Percentiles rank a stretch among this genome's conserved stretches.
Conservation (phyloP, 208 protist species). For the Leishmania mexicana region DNA sequence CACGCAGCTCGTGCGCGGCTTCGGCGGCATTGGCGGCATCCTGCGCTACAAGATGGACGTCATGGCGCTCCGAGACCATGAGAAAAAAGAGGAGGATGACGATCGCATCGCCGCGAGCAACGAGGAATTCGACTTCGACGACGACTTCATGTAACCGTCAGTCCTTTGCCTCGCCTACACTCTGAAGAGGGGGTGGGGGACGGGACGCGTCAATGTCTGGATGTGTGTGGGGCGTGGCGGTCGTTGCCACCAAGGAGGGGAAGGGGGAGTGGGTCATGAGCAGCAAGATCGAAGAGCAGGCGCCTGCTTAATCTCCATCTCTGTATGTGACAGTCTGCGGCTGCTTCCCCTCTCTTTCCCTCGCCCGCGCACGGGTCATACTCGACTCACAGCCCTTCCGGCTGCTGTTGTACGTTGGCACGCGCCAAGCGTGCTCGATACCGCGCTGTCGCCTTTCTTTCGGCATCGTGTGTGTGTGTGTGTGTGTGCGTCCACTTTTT, state of each 20-base stretch:
- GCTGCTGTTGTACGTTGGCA: background rate
- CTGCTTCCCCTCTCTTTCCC: too few relatives aligned
- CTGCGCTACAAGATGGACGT: slow-evolving; percentile 93
- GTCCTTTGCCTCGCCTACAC: background rate
- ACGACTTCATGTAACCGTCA: slow-evolving; percentile 87
- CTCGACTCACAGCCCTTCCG: background rate
- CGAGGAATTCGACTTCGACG: slow-evolving; percentile 92
- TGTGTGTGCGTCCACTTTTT: background rate
- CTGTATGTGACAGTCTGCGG: background rate
- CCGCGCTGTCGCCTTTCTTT: background rate
- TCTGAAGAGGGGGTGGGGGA: background rate
- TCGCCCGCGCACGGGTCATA: background rate
- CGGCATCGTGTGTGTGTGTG: background rate
- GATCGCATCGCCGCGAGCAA: slow-evolving; percentile 61
- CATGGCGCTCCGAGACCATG: slow-evolving; percentile 86
- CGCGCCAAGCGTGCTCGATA: background rate
- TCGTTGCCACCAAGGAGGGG: background rate
- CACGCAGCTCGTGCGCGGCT: slow-evolving; percentile 98
- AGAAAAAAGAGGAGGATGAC: slow-evolving; percentile 78
- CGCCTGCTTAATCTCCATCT: background rate
- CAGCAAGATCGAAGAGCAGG: background rate
- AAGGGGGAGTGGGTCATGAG: background rate
- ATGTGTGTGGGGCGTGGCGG: slow-evolving; percentile 3
- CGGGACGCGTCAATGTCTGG: background rate
- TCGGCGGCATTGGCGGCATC: slow-evolving; percentile 97